Percentiles rank a stretch among this genome's conserved stretches.
These are phyloP conservation scores for Lepidium aucheri DNA, from an alignment of 345 rosid species.

Conservation along the genomic window DNA sequence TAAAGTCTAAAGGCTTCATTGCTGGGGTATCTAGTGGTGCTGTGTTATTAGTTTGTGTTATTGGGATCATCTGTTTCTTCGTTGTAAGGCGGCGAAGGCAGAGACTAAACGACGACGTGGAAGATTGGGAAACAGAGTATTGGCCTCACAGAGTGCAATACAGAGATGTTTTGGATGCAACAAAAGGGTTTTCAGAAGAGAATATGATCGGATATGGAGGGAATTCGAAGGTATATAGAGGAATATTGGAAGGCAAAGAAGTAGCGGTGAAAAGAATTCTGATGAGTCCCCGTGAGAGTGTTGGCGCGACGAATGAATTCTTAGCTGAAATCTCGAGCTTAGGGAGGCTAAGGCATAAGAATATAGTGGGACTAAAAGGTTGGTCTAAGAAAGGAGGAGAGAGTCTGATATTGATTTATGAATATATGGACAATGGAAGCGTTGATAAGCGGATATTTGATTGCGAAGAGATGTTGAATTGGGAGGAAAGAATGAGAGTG, in stretches of 20 bases:
- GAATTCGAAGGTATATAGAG: constrained; percentile 68
- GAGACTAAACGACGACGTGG: constrained; percentile 43
- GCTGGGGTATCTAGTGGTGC: constrained; percentile 39
- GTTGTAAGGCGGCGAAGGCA: constrained; percentile 18
- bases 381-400: constrained; percentile 79
- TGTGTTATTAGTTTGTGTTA: constrained; percentile 30
- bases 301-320: constrained; percentile 48
- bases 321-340: constrained; percentile 62
- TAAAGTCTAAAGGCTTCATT: constrained; percentile 40
- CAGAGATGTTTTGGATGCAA: constrained; percentile 44
- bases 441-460: constrained; percentile 49
- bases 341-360: constrained; percentile 62
- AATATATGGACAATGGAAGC: constrained; percentile 73
- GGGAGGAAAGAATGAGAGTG: constrained; percentile 44
- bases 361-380: constrained; percentile 57
- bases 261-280: constrained; percentile 62
- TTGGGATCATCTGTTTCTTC: constrained; percentile 31
- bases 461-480: constrained; percentile 30
- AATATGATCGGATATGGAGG: constrained; percentile 63
- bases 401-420: constrained; percentile 52
- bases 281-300: constrained; percentile 41
- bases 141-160: constrained; percentile 67
- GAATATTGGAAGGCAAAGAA: constrained; percentile 44
- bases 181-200: constrained; percentile 46
- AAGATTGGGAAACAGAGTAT: constrained; percentile 84